Evolutionary conservation across 202 grass and related monocot genomes (phyloP).

Genomic region (Schoenoplectus triqueter): DNA sequence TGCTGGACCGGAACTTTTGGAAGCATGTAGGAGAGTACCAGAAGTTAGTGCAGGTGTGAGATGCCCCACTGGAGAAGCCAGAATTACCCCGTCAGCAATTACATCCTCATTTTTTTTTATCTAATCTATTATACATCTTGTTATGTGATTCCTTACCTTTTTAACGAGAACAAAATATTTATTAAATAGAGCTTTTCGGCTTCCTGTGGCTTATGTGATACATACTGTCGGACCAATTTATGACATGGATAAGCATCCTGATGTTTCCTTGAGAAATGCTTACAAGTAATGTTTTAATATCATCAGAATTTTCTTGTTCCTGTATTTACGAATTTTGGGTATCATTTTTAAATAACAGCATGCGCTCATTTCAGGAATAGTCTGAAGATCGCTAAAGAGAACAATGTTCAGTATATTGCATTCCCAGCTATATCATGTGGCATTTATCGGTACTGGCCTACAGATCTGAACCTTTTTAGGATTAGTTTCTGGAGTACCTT

Average conservation of each 20-base stretch:
- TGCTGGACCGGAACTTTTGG: constrained; percentile 79
- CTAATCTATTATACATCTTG: constrained; percentile 5
- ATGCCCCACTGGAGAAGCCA: constrained; percentile 90
- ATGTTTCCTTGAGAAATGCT: constrained; percentile 70
- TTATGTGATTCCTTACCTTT: constrained; percentile 15
- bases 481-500: constrained; percentile 10
- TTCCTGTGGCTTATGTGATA: constrained; percentile 75
- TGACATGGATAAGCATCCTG: constrained; percentile 61
- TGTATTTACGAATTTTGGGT: background rate
- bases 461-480: background rate
- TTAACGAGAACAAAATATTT: constrained; percentile 19
- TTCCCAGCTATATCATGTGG: constrained; percentile 97
- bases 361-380: constrained; percentile 75
- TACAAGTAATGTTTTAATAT: constrained; percentile 53
- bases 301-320: constrained; percentile 10
- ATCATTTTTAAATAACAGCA: constrained; percentile 27
- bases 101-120: background rate
- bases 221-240: constrained; percentile 94
- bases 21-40: constrained; percentile 73
- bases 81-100: constrained; percentile 73
- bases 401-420: constrained; percentile 85
- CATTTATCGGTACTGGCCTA: constrained; percentile 60
- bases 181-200: constrained; percentile 68
- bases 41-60: constrained; percentile 68
- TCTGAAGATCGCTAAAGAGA: constrained; percentile 87